A percentile compares a stretch with the other conserved stretches of the same genome.
phyloP scores from a whole-genome alignment of 805 yeast species.

The Jamesozyma hellenica region DNA sequence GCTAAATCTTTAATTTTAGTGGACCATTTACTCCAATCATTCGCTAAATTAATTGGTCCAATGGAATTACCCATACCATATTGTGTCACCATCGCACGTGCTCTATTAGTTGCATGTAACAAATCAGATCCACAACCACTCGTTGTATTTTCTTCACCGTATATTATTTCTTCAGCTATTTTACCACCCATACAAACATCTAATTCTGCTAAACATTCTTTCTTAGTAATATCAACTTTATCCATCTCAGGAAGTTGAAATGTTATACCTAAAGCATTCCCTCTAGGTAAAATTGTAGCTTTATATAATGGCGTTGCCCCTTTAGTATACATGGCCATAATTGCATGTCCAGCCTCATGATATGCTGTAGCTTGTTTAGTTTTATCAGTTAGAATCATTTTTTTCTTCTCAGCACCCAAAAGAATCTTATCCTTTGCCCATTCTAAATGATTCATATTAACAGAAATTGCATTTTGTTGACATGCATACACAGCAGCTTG shows the following conservation, averaged over 20 bases:
- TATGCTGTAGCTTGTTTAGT: conserved; percentile 87
- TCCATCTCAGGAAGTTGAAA: conserved; percentile 98
- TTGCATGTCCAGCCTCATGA: conserved; percentile 98
- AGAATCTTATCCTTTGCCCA: conserved; percentile 98
- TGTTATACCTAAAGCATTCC: conserved; percentile 90
- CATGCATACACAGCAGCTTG: conserved; percentile 97
- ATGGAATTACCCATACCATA: conserved; percentile 92
- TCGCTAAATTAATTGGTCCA: conserved; percentile 84
- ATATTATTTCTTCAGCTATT: conserved; percentile 86
- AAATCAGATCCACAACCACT: conserved; percentile 92
- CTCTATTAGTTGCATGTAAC: conserved; percentile 79
- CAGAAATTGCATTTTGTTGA: conserved; percentile 79
- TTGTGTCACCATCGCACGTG: conserved; percentile 92
- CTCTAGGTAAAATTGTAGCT: conserved; percentile 94
- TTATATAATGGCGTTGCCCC: conserved; percentile 94
- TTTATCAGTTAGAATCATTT: conserved; percentile 95
- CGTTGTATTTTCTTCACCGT: conserved; percentile 86
- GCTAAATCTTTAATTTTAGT: conserved; percentile 79
- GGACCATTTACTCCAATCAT: conserved; percentile 93
- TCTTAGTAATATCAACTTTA: conserved; percentile 82
- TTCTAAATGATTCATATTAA: conserved; percentile 83
- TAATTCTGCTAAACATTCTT: conserved; percentile 79
- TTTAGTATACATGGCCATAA: conserved; percentile 87
- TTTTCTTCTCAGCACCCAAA: conserved; percentile 95
- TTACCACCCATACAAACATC: conserved; percentile 99